Percentiles rank a stretch among this genome's conserved stretches.
Evolutionary conservation across 441 rosid species (phyloP).

Genomic region (Gossypium gossypioides): DNA sequence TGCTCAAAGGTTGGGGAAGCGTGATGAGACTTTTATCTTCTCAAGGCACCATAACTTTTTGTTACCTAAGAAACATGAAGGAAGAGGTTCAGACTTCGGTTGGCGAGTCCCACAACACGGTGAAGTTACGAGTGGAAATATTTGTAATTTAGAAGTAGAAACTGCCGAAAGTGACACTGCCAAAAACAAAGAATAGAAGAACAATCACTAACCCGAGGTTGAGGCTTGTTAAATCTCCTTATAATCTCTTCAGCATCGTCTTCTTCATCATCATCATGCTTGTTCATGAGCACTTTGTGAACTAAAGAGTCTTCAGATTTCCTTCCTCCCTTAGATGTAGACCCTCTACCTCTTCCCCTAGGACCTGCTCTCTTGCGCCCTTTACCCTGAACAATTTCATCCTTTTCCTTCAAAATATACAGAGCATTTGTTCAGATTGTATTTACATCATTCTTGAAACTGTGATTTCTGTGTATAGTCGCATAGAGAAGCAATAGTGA

Average conservation of each 20-base stretch:
- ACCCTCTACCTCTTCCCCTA: conserved; percentile 63
- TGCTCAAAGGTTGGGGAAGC: background rate
- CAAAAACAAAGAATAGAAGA: background rate
- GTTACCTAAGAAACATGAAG: conserved; percentile 40
- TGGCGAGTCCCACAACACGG: background rate
- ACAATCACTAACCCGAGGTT: conserved; percentile 54
- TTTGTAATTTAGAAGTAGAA: background rate
- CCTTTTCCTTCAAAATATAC: conserved; percentile 37
- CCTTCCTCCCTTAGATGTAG: conserved; percentile 66
- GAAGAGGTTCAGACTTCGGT: background rate
- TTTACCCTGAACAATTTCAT: conserved; percentile 29
- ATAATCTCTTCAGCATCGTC: conserved; percentile 52
- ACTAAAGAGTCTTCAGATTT: conserved; percentile 52
- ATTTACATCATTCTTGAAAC: background rate
- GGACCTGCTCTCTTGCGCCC: conserved; percentile 73
- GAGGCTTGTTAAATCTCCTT: conserved; percentile 50
- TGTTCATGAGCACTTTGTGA: conserved; percentile 49
- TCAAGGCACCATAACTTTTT: conserved; percentile 80
- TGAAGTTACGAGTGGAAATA: background rate
- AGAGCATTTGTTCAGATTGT: background rate
- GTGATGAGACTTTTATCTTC: conserved; percentile 33
- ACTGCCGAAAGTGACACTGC: background rate
- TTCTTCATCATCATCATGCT: conserved; percentile 60
- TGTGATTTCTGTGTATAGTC: background rate
- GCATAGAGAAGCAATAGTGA: background rate